Evolutionary conservation across 345 rosid species (phyloP).

Genomic region (Eucalyptus polyanthemos): DNA sequence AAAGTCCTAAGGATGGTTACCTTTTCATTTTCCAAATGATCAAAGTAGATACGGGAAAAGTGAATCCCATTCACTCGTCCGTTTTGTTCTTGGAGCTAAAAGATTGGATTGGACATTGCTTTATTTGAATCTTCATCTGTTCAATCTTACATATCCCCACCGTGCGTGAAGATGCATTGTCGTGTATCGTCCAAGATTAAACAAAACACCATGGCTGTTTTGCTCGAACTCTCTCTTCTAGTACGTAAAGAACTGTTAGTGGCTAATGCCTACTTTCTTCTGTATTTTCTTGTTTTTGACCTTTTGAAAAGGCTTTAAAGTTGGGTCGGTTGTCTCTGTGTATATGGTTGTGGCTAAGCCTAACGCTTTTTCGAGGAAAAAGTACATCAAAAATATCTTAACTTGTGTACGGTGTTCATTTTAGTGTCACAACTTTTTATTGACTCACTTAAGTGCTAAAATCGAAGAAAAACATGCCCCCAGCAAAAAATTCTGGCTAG

Average conservation of each 20-base stretch:
- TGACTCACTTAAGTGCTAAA: too few relatives aligned
- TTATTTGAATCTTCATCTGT: neutral
- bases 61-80: neutral
- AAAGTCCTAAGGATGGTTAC: neutral
- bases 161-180: neutral
- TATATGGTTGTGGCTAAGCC: neutral
- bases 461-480: too few relatives aligned
- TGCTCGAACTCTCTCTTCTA: neutral
- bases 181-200: neutral
- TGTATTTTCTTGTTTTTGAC: neutral
- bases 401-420: too few relatives aligned
- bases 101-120: neutral
- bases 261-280: neutral
- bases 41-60: neutral
- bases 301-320: neutral
- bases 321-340: neutral
- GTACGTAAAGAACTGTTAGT: neutral
- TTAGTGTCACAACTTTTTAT: too few relatives aligned
- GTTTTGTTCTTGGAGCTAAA: neutral
- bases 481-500: rapidly evolving
- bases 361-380: neutral
- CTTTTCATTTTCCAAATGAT: neutral
- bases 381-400: rapidly evolving
- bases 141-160: neutral
- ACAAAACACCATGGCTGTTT: neutral